These are phyloP conservation scores for Umbellularia californica DNA, from an alignment of 164 flowering plant genomes.

Conservation along the genomic window DNA sequence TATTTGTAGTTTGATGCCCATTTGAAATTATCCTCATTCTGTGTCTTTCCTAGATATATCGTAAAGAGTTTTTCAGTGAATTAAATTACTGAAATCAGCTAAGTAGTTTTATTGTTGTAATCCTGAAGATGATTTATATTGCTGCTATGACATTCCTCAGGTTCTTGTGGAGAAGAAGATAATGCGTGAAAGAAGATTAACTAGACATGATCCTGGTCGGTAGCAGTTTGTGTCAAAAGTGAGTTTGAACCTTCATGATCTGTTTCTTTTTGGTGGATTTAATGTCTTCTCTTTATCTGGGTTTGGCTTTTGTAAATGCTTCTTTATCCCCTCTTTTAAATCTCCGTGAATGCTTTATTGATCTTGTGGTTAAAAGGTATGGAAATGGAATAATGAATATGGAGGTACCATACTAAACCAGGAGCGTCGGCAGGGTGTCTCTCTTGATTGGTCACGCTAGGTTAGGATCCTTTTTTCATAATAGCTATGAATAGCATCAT, in stretches of 20 bases:
- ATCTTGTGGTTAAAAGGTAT: conserved; percentile 52
- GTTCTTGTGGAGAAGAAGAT: conserved; percentile 97
- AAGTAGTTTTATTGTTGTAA: background rate
- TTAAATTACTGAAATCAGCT: background rate
- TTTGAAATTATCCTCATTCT: background rate
- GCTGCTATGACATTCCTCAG: conserved; percentile 31
- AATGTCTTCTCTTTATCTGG: background rate
- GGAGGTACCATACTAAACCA: conserved; percentile 84
- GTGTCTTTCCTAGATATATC: background rate
- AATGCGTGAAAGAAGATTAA: conserved; percentile 74
- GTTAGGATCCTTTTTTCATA: conserved; percentile 26
- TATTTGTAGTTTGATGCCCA: background rate
- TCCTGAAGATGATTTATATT: conserved; percentile 5
- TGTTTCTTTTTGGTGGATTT: background rate
- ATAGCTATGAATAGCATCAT: background rate
- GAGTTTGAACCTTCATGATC: conserved; percentile 25
- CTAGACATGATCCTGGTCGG: conserved; percentile 92
- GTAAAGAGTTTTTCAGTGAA: background rate
- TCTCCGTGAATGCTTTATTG: conserved; percentile 1
- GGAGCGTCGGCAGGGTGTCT: conserved; percentile 79
- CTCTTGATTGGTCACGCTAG: conserved; percentile 99
- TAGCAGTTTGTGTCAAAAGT: conserved; percentile 80
- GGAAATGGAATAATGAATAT: conserved; percentile 91
- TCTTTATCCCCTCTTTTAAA: background rate
- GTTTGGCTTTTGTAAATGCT: background rate